Evolutionary conservation across 345 rosid species (phyloP), one percentile per base, ranked within the genome.

Genomic region (Streptanthus diversifolius): DNA sequence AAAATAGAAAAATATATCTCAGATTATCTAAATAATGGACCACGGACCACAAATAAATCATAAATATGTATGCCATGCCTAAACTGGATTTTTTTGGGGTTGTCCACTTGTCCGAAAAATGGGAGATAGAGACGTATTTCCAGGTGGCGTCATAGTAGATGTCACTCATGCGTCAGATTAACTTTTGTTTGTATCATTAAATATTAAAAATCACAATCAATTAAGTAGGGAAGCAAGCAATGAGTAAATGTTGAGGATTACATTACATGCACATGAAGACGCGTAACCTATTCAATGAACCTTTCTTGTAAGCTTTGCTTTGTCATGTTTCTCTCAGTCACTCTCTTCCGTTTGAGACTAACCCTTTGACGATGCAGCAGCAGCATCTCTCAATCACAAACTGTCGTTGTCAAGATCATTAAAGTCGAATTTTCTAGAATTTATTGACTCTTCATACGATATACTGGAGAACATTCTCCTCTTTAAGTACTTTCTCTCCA

Each of bases 171-270:
- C 60, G 49, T 71, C 68, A 48, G 21, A 13, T 60, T 0, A 24
- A 27, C n/a, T 15, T 36, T 59, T 48, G 58, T 70, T 47, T 58
- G 57, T 35, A 4, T 35, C 25, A 15, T 8, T 0, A 63, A 40
- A 63, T 33, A 63, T 64, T 55, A 54, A 63, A 63, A 54, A 54
- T 73, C 71, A 64, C 49, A 55, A 44, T 73, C 22, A 73, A 33
- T 44, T 54, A 44, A 33, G 65, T 64, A 33, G 39, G 71, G 48
- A 55, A 72, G 43, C 14, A 43, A 47, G 58, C 51, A 44, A 55
- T 64, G 64, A 44, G 51, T 55, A 44, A 65, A 35, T 56, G 77
- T 27, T 44, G 69, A 21, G 18, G 52, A 55, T 40, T 33, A 72
- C 47, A 40, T 40, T 30, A 41, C 37, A 35, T 55, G 32, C 43